These are phyloP conservation scores for Gardenia jasminoides DNA, from an alignment of 257 asterid genomes.

Conservation along the genomic window DNA sequence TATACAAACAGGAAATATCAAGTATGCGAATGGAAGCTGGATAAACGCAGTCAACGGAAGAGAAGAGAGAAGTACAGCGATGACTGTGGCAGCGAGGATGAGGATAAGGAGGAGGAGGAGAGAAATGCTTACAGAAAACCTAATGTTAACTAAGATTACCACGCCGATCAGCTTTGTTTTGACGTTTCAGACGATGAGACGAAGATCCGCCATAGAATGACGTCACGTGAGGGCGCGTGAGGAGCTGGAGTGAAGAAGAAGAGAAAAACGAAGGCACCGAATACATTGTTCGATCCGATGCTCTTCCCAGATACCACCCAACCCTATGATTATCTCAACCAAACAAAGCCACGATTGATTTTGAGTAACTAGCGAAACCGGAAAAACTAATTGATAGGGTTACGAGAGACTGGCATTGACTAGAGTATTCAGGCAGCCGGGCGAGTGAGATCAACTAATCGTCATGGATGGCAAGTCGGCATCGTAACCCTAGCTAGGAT, in stretches of 20 bases:
- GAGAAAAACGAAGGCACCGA: constrained; percentile 64
- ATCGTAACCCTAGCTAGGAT: constrained; percentile 19
- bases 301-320: constrained; percentile 41
- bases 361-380: not conserved
- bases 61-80: not conserved
- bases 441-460: constrained; percentile 12
- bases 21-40: not conserved
- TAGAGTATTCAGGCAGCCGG: not conserved
- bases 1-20: not conserved
- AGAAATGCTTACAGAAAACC: not conserved
- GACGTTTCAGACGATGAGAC: constrained; percentile 75
- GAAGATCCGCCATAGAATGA: constrained; percentile 55
- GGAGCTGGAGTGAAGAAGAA: constrained; percentile 13
- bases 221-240: constrained; percentile 39
- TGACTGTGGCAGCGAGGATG: constrained; percentile 5
- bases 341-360: constrained; percentile 15
- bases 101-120: constrained; percentile 11
- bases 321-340: not conserved
- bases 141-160: constrained; percentile 80
- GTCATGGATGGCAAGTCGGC: constrained; percentile 11
- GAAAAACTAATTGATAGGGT: not conserved
- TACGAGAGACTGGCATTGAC: not conserved
- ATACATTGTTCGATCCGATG: constrained; percentile 85
- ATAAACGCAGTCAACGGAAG: not conserved
- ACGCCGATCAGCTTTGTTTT: constrained; percentile 64